Conservation (phyloP, 495 filamentous ascomycete species). For the Amphirosellinia nigrospora region DNA sequence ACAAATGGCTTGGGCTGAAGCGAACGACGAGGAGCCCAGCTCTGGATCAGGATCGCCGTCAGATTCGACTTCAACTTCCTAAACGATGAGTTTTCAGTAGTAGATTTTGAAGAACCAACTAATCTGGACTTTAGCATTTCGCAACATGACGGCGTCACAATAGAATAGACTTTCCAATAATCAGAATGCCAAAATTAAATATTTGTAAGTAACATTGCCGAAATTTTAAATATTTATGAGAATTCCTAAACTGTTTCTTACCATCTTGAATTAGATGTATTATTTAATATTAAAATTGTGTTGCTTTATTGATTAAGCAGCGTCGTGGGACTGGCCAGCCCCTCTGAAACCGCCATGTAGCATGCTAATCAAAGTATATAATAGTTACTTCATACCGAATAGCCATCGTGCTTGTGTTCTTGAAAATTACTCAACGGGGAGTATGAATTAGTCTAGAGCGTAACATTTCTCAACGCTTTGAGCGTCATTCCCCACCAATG, state of each 20-base stretch:
- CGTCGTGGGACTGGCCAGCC: neutral
- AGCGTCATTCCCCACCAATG: conserved; percentile 61
- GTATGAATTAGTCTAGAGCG: conserved; percentile 26
- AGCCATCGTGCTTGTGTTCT: neutral
- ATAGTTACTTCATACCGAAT: neutral
- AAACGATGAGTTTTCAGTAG: no score
- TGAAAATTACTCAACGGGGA: neutral
- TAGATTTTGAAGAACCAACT: no score
- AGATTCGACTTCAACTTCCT: no score
- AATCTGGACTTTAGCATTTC: no score
- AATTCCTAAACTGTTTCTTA: neutral
- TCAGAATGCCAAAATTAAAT: no score
- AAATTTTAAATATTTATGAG: no score
- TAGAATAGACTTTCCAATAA: no score
- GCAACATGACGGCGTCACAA: no score
- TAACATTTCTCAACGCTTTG: conserved; percentile 47
- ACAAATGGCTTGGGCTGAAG: neutral
- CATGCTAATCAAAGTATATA: neutral
- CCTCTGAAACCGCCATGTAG: neutral
- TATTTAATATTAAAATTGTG: neutral
- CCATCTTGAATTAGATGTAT: neutral
- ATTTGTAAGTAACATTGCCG: no score
- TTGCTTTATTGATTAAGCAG: neutral
- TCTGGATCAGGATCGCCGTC: neutral
- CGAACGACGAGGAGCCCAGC: neutral